Evolutionary conservation across 495 filamentous ascomycete species (phyloP).

Genomic region (Xylaria curta): DNA sequence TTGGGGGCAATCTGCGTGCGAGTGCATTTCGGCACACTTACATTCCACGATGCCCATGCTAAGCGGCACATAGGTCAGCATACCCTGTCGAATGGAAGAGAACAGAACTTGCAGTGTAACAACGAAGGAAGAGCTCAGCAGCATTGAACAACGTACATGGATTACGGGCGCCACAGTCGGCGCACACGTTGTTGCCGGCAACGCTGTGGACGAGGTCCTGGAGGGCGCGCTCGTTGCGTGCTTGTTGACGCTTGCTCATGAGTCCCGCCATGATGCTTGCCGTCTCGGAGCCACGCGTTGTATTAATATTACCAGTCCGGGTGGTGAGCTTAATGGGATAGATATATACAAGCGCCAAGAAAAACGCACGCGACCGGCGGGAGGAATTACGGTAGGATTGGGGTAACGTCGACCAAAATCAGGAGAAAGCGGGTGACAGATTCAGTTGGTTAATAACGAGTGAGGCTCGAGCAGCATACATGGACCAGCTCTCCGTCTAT

Average conservation of each 20-base stretch:
- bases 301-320: conserved; percentile 20
- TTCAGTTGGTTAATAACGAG: conserved; percentile 1
- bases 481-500: background rate
- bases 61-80: conserved; percentile 37
- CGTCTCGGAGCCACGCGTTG: background rate
- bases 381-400: conserved; percentile 20
- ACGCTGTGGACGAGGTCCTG: conserved; percentile 89
- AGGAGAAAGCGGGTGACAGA: conserved; percentile 5
- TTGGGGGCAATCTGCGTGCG: background rate
- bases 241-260: conserved; percentile 91
- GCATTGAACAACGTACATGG: conserved; percentile 74
- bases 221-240: conserved; percentile 90
- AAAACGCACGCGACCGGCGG: conserved; percentile 21
- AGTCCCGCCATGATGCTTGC: conserved; percentile 50
- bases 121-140: conserved; percentile 21
- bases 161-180: conserved; percentile 90
- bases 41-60: conserved; percentile 99
- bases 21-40: conserved; percentile 56
- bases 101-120: conserved; percentile 11
- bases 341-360: conserved; percentile 26
- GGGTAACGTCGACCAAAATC: conserved; percentile 25
- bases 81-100: background rate
- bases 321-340: conserved; percentile 7
- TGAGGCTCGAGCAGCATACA: conserved; percentile 4
- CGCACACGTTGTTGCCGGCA: conserved; percentile 92